Percentiles rank a stretch among this genome's conserved stretches.
These are phyloP conservation scores for Filobasidium wieringae DNA, from an alignment of 768 basidiomycete species.

Conservation along the genomic window DNA sequence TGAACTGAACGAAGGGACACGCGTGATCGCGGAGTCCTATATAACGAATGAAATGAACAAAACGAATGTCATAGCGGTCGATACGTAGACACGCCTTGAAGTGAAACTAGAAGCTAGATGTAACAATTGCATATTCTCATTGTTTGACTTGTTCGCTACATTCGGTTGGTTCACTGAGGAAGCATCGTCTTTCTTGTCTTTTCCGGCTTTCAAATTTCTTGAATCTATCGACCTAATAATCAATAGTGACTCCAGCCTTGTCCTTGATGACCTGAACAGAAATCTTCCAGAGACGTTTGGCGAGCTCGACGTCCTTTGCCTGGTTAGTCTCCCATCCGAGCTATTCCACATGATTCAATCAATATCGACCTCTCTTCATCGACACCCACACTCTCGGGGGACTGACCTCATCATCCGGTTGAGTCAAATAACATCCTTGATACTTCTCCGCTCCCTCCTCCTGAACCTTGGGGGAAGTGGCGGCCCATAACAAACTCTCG, in stretches of 20 bases:
- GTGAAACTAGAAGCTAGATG: too few species aligned
- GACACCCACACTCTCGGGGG: neutral
- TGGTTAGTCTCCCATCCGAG: constrained; percentile 30
- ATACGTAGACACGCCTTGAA: too few species aligned
- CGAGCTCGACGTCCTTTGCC: constrained; percentile 26
- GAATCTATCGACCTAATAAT: constrained; percentile 5
- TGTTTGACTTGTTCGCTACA: too few species aligned
- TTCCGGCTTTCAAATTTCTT: too few species aligned
- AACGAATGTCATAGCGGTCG: too few species aligned
- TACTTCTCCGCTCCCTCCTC: constrained; percentile 22
- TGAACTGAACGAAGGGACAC: too few species aligned
- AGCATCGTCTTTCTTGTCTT: too few species aligned
- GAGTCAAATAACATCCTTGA: constrained; percentile 33
- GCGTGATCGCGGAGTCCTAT: too few species aligned
- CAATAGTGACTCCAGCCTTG: constrained; percentile 18
- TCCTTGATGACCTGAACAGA: constrained; percentile 31
- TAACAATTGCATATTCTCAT: too few species aligned
- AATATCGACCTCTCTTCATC: neutral
- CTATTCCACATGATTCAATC: neutral
- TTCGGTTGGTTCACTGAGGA: too few species aligned
- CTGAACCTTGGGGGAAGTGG: constrained; percentile 16
- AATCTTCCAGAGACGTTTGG: constrained; percentile 32
- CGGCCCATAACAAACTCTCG: constrained; percentile 35
- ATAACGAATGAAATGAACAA: too few species aligned
- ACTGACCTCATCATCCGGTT: constrained; percentile 25